These are phyloP conservation scores for Saturnispora serradocipensis DNA, from an alignment of 805 yeast species.

Conservation along the genomic window DNA sequence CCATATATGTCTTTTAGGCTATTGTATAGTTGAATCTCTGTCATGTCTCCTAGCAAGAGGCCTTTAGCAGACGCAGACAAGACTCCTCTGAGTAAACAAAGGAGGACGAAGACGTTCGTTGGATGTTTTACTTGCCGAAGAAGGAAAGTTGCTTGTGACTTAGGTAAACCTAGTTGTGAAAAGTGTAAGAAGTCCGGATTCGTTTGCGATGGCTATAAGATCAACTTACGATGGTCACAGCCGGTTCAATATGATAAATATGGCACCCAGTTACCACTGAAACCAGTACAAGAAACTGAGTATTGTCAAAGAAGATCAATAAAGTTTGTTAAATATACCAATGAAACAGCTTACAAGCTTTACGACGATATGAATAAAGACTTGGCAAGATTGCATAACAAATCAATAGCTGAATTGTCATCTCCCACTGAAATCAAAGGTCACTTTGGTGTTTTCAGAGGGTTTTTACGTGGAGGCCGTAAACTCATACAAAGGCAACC, in stretches of 20 bases:
- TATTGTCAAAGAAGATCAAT: conserved; percentile 62
- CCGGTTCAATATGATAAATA: conserved; percentile 43
- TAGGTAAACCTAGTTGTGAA: conserved; percentile 58
- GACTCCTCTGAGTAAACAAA: conserved; percentile 9
- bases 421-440: conserved; percentile 36
- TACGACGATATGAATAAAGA: conserved; percentile 80
- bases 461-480: conserved; percentile 21
- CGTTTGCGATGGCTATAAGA: conserved; percentile 74
- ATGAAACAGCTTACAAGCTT: conserved; percentile 46
- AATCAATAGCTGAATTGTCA: conserved; percentile 30
- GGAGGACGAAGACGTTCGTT: conserved; percentile 62
- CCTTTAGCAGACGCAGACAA: not conserved
- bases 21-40: too few species aligned
- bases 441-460: conserved; percentile 77
- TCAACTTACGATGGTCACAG: conserved; percentile 69
- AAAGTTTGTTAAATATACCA: conserved; percentile 66
- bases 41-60: not conserved
- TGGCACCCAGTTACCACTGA: conserved; percentile 32
- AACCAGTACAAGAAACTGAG: conserved; percentile 32
- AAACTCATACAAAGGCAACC: conserved; percentile 2
- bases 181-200: conserved; percentile 61
- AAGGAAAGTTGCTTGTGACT: conserved; percentile 74
- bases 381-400: conserved; percentile 44
- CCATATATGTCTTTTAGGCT: too few species aligned
- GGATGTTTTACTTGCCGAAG: conserved; percentile 87